A percentile compares a stretch with the other conserved stretches of the same genome.
These are phyloP conservation scores for Dryadomyces quercivorus DNA, from an alignment of 2,329 filamentous ascomycete genomes.

Conservation along the genomic window DNA sequence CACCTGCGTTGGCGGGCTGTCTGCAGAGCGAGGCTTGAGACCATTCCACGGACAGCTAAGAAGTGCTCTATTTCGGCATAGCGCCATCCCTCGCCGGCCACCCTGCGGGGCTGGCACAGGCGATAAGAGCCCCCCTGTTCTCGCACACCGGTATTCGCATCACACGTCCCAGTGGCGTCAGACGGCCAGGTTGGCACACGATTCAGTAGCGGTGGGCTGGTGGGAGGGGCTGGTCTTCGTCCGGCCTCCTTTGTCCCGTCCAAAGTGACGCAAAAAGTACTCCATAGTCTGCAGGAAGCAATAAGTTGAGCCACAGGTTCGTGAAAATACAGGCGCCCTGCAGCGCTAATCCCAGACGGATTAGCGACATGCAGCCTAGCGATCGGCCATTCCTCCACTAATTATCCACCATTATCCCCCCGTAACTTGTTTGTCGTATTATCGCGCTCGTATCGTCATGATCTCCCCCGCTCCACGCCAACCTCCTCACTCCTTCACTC, in stretches of 20 bases:
- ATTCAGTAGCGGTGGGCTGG: too few relatives aligned
- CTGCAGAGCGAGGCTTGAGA: background rate
- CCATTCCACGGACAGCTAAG: background rate
- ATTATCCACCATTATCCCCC: background rate
- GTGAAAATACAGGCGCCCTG: background rate
- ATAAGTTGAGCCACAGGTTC: background rate
- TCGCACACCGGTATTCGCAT: too few relatives aligned
- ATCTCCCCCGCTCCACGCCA: background rate
- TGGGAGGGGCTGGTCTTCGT: too few relatives aligned
- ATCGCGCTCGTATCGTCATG: background rate
- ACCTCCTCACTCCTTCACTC: background rate
- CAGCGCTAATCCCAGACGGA: background rate
- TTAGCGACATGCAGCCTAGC: background rate
- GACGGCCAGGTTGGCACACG: too few relatives aligned
- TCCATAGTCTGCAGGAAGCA: background rate
- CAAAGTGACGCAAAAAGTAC: background rate
- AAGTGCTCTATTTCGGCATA: slow-evolving; percentile 1
- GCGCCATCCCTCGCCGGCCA: background rate
- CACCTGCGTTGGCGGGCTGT: background rate
- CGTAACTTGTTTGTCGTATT: background rate
- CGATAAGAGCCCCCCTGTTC: background rate
- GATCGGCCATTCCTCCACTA: background rate
- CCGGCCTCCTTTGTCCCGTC: too few relatives aligned
- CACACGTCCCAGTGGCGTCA: too few relatives aligned
- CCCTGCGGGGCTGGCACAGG: background rate